Conservation (phyloP, 2,329 filamentous ascomycete species). For the Aureobasidium sp. region DNA sequence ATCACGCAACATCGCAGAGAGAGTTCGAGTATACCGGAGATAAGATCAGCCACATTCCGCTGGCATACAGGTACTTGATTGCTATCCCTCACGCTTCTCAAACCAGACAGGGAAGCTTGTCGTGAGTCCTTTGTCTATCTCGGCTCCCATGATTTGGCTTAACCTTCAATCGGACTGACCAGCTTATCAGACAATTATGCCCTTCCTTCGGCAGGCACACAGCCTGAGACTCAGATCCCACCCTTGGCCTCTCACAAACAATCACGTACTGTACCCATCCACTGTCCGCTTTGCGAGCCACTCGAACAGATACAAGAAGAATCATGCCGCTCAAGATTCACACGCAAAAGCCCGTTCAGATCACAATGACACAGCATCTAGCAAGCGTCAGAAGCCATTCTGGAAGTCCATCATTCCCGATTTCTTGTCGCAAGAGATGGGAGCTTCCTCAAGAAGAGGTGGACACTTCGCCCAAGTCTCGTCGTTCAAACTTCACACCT, state of each 20-base stretch:
- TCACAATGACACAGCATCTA: constrained; percentile 36
- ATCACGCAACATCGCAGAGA: background rate
- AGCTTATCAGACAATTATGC: background rate
- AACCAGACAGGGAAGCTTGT: background rate
- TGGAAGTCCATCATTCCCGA: constrained; percentile 20
- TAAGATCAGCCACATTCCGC: background rate
- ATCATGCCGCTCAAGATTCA: background rate
- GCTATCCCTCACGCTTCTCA: background rate
- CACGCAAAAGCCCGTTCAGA: constrained; percentile 21
- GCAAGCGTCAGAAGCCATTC: constrained; percentile 30
- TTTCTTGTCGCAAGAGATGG: background rate
- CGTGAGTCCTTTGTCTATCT: background rate
- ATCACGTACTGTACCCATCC: background rate
- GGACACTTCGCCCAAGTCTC: background rate
- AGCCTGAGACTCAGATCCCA: background rate
- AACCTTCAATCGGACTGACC: background rate
- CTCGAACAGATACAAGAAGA: constrained; percentile 2
- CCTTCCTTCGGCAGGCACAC: background rate
- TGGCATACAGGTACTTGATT: background rate
- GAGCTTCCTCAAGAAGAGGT: background rate
- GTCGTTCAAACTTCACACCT: constrained; percentile 13
- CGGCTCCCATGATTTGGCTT: background rate
- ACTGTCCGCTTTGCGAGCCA: background rate
- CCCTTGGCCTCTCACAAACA: background rate
- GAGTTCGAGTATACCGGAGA: background rate